Conservation (phyloP, 31 red algal species). For the Odonthalia washingtoniensis region DNA sequence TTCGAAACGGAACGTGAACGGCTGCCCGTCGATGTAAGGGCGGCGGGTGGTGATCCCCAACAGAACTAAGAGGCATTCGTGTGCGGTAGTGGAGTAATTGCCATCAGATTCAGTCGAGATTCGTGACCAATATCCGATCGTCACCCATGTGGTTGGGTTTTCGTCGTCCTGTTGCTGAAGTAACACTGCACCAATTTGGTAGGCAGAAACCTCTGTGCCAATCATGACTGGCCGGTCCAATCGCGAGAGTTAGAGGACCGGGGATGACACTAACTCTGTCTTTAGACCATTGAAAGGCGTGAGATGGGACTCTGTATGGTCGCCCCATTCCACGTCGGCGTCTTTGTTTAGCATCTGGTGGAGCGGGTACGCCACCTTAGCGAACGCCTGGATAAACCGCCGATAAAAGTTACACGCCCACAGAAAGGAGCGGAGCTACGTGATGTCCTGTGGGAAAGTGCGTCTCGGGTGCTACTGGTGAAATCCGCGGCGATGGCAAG, state of each 20-base stretch:
- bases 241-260: neutral
- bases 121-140: no score
- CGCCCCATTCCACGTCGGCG: neutral
- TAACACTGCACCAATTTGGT: neutral
- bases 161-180: neutral
- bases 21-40: no score
- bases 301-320: neutral
- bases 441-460: no score
- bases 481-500: no score
- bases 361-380: neutral
- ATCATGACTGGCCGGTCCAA: no score
- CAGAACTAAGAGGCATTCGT: no score
- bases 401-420: constrained; percentile 43
- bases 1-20: no score
- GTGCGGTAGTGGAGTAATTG: no score
- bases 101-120: no score
- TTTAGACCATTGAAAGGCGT: neutral
- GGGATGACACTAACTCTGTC: neutral
- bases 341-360: neutral
- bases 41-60: no score
- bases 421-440: no score
- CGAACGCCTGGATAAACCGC: constrained; percentile 30
- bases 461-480: no score
- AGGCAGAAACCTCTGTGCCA: neutral
- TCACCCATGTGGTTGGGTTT: neutral